These are phyloP conservation scores for Aurinia saxatilis DNA, from an alignment of 345 rosid genomes.

Conservation along the genomic window DNA sequence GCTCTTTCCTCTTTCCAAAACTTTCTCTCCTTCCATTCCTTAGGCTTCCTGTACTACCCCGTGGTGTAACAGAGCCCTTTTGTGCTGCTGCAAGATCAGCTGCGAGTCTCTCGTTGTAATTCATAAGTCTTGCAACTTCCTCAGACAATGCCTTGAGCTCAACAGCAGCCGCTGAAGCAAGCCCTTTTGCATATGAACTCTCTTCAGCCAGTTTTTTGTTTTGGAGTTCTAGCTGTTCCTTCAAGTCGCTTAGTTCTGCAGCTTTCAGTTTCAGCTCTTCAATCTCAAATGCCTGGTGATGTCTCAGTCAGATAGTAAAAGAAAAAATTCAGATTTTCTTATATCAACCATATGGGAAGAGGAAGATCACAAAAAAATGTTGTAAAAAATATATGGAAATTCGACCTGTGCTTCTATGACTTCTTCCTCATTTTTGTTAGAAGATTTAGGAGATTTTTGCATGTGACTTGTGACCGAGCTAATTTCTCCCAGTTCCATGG, in stretches of 20 bases:
- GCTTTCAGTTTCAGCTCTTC: constrained; percentile 67
- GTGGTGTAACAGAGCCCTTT: constrained; percentile 49
- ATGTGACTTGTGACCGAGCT: constrained; percentile 9
- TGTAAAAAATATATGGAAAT: constrained; percentile 16
- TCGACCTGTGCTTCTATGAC: constrained; percentile 19
- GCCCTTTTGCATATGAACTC: constrained; percentile 89
- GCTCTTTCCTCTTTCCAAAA: constrained; percentile 53
- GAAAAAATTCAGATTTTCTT: background rate
- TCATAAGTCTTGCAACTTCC: constrained; percentile 91
- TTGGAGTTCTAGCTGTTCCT: constrained; percentile 54
- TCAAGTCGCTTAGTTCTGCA: constrained; percentile 40
- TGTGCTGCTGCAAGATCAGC: constrained; percentile 48
- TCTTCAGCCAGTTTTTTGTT: constrained; percentile 85
- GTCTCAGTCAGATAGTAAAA: constrained; percentile 7
- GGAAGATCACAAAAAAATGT: background rate
- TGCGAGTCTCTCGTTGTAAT: constrained; percentile 61
- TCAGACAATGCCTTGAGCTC: constrained; percentile 97
- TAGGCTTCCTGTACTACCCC: constrained; percentile 28
- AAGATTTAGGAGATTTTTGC: constrained; percentile 15
- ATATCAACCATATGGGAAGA: background rate
- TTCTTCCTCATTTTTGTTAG: constrained; percentile 4
- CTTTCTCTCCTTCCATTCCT: constrained; percentile 46
- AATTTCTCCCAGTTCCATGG: constrained; percentile 36
- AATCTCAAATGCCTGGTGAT: constrained; percentile 52
- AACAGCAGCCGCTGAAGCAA: constrained; percentile 96